Percentiles rank a stretch among this genome's conserved stretches.
phyloP scores from a whole-genome alignment of 2,329 filamentous ascomycete genomes.

The Epichloe baconii region DNA sequence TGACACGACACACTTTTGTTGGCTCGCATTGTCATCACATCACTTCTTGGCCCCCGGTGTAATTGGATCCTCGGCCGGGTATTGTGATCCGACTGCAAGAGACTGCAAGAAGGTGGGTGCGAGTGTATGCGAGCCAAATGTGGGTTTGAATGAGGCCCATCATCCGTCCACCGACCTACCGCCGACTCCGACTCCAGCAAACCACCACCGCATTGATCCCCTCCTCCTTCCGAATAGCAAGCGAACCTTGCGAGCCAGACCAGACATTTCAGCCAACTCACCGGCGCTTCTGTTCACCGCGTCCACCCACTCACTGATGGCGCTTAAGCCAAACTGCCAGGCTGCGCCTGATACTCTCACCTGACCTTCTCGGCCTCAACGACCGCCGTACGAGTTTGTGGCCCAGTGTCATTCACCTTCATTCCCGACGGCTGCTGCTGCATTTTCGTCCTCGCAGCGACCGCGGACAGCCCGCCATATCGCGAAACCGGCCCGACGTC shows the following conservation, averaged over 20 bases:
- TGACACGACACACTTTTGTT: too few relatives aligned
- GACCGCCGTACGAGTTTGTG: background rate
- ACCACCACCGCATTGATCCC: background rate
- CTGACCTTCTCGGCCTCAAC: background rate
- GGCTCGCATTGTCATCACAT: too few relatives aligned
- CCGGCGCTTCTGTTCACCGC: too few relatives aligned
- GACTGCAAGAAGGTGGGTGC: background rate
- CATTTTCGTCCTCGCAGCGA: background rate
- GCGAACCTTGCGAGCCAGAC: background rate
- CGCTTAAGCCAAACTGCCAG: background rate
- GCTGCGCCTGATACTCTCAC: slow-evolving; percentile 1
- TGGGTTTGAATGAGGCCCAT: background rate
- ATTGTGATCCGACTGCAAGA: background rate
- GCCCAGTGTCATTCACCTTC: background rate
- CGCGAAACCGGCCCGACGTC: background rate
- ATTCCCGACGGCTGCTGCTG: background rate
- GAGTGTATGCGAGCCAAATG: background rate
- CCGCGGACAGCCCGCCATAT: background rate
- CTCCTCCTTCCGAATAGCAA: background rate
- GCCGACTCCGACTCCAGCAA: background rate
- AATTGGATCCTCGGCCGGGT: background rate
- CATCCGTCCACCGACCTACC: background rate
- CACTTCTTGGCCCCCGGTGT: too few relatives aligned
- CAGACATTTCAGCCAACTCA: background rate
- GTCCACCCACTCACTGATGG: background rate